Conservation (phyloP, 148 eudicot species). For the Dianthus caryophyllus region DNA sequence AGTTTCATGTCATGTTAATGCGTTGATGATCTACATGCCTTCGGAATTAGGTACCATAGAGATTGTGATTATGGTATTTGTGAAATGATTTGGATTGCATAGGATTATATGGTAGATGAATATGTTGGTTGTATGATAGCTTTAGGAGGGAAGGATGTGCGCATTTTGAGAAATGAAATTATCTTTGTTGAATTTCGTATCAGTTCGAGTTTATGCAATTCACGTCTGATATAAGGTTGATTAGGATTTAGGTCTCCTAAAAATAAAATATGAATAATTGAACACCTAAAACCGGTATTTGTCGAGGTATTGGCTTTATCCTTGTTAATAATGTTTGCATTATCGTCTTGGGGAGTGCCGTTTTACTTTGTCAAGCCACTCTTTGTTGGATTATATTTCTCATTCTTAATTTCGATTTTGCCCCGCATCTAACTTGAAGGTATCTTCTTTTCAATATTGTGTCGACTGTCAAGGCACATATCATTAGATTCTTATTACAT, state of each 20-base stretch:
- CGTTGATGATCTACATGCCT: not conserved
- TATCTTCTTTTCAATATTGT: too few species aligned
- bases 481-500: not conserved
- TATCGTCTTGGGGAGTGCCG: too few species aligned
- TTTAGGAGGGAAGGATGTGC: not conserved
- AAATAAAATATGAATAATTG: too few species aligned
- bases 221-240: not conserved
- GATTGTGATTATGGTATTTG: not conserved
- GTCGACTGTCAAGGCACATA: too few species aligned
- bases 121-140: not conserved
- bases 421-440: too few species aligned
- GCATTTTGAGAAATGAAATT: slow-evolving; percentile 1
- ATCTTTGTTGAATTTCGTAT: not conserved
- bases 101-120: not conserved
- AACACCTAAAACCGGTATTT: too few species aligned
- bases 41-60: not conserved
- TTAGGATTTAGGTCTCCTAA: too few species aligned
- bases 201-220: not conserved
- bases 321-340: too few species aligned
- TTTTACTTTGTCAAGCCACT: too few species aligned
- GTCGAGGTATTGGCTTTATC: too few species aligned
- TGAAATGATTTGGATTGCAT: not conserved
- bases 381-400: too few species aligned
- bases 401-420: too few species aligned
- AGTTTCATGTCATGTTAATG: not conserved